These are phyloP conservation scores for Neurospora sp. DNA, from an alignment of 495 filamentous ascomycete genomes.

Conservation along the genomic window DNA sequence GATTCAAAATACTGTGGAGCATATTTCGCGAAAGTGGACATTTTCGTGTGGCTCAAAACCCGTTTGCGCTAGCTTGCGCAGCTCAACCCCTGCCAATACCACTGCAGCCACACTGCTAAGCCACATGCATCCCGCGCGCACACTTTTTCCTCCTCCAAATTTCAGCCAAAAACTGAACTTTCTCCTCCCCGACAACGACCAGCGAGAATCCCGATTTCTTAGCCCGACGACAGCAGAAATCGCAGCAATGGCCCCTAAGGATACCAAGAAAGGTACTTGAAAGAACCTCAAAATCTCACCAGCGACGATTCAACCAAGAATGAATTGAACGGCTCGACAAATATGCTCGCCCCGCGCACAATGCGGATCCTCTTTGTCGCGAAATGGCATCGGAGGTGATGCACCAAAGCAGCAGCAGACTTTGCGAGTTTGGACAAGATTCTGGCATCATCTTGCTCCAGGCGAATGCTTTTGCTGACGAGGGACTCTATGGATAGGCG, in stretches of 20 bases:
- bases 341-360: conserved; percentile 25
- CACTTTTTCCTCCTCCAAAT: conserved; percentile 14
- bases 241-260: conserved; percentile 62
- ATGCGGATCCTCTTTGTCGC: conserved; percentile 21
- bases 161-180: background rate
- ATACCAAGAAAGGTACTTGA: conserved; percentile 62
- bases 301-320: conserved; percentile 4
- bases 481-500: conserved; percentile 22
- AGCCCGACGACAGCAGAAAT: conserved; percentile 33
- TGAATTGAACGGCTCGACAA: conserved; percentile 11
- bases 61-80: background rate
- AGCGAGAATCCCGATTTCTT: conserved; percentile 20
- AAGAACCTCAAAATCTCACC: background rate
- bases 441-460: conserved; percentile 19
- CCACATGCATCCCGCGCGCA: conserved; percentile 14
- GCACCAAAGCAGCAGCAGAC: conserved; percentile 50
- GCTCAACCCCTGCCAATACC: conserved; percentile 1
- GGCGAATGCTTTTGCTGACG: conserved; percentile 30
- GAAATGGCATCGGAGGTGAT: conserved; percentile 16
- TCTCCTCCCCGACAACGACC: conserved; percentile 11
- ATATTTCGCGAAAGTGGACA: background rate
- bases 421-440: conserved; percentile 45
- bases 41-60: background rate
- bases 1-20: background rate
- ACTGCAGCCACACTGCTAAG: background rate